Conservation (phyloP, 495 filamentous ascomycete genomes). For the Lasiosphaeris hirsuta region DNA sequence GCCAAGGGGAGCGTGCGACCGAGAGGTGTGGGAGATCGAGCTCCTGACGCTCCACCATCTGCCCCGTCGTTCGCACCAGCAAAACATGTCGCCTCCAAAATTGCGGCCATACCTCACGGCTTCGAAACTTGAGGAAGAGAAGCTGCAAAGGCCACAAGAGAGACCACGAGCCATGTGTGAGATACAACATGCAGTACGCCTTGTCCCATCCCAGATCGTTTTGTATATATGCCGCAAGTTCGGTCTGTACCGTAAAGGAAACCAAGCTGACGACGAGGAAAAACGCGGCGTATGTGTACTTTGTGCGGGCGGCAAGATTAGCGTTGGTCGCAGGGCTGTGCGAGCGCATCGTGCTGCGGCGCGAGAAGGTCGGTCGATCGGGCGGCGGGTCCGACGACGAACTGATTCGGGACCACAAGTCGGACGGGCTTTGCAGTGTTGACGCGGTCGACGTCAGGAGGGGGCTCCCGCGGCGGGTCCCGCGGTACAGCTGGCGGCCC, state of each 20-base stretch:
- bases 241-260: conserved; percentile 84
- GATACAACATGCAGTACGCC: conserved; percentile 96
- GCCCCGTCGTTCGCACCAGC: conserved; percentile 71
- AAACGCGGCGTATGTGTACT: conserved; percentile 80
- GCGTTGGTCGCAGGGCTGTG: conserved; percentile 41
- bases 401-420: background rate
- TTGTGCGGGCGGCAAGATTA: conserved; percentile 58
- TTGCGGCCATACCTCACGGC: conserved; percentile 69
- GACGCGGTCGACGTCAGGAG: background rate
- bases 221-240: conserved; percentile 91
- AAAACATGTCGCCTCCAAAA: conserved; percentile 84
- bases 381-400: background rate
- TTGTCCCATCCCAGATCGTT: conserved; percentile 88
- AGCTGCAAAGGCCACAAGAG: conserved; percentile 85
- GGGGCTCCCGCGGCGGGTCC: conserved; percentile 12
- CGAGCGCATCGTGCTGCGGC: conserved; percentile 25
- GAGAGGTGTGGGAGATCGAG: conserved; percentile 48
- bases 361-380: conserved; percentile 13
- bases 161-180: conserved; percentile 92
- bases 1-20: conserved; percentile 34
- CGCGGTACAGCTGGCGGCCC: conserved; percentile 8
- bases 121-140: conserved; percentile 69
- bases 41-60: conserved; percentile 76
- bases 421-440: background rate
- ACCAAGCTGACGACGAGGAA: conserved; percentile 78